Conservation (phyloP, 139 green algal genomes). For the Coelastrella sp. region DNA sequence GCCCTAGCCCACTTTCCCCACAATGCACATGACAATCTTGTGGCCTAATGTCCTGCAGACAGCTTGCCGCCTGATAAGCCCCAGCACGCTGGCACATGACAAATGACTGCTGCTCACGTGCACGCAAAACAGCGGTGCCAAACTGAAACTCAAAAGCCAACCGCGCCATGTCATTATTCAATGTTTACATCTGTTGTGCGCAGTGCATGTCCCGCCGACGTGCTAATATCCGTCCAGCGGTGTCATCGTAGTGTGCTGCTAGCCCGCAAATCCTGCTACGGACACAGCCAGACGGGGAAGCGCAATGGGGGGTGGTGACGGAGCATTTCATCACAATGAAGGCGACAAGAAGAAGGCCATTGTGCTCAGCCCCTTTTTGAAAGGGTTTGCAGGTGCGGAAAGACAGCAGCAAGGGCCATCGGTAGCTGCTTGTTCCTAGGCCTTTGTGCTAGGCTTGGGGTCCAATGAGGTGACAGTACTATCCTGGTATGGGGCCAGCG, state of each 20-base stretch:
- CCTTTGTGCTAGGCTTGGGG: not conserved
- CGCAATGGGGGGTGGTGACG: conserved; percentile 6
- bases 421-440: not conserved
- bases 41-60: not conserved
- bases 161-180: not conserved
- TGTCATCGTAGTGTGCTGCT: not conserved
- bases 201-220: not conserved
- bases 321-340: conserved; percentile 42
- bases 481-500: not conserved
- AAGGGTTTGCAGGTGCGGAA: conserved; percentile 61
- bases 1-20: not conserved
- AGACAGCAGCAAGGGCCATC: not conserved
- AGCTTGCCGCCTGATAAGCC: not conserved
- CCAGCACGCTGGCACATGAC: not conserved
- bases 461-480: not conserved
- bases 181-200: not conserved
- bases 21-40: not conserved
- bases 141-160: not conserved
- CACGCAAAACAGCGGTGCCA: not conserved
- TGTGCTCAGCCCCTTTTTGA: conserved; percentile 56
- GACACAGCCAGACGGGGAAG: not conserved
- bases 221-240: too few species aligned
- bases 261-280: not conserved
- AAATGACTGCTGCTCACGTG: conserved; percentile 21
- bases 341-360: conserved; percentile 3